Evolutionary conservation across 164 flowering plant genomes (phyloP).

Genomic region (Chimonanthus praecox): DNA sequence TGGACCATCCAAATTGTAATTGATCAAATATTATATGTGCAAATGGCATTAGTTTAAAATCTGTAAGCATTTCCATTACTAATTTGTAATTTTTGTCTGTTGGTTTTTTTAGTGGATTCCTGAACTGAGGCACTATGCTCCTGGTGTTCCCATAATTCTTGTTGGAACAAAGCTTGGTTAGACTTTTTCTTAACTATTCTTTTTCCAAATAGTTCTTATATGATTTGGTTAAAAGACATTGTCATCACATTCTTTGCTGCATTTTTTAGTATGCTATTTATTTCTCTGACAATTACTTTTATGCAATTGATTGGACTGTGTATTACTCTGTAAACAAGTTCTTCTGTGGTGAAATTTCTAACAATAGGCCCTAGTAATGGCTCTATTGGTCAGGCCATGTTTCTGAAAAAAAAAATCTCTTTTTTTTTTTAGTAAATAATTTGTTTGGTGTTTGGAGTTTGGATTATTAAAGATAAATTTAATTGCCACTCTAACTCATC

Average conservation of each 20-base stretch:
- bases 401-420: no score
- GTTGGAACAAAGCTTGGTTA: constrained; percentile 99
- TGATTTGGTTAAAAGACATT: neutral
- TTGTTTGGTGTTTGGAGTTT: neutral
- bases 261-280: neutral
- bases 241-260: neutral
- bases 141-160: constrained; percentile 95
- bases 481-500: no score
- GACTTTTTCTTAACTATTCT: constrained; percentile 9
- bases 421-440: no score
- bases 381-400: no score
- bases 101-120: constrained; percentile 83
- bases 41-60: neutral
- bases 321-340: neutral
- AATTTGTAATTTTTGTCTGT: neutral
- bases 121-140: constrained; percentile 96
- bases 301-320: neutral
- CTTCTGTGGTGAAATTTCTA: neutral
- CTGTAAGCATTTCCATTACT: neutral
- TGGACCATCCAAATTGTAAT: neutral
- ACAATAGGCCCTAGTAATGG: neutral
- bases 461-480: no score
- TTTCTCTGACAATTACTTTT: neutral
- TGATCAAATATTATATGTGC: neutral
- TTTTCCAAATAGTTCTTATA: neutral